Evolutionary conservation across 305 asterid species (phyloP).

Genomic region (Lippia alba): DNA sequence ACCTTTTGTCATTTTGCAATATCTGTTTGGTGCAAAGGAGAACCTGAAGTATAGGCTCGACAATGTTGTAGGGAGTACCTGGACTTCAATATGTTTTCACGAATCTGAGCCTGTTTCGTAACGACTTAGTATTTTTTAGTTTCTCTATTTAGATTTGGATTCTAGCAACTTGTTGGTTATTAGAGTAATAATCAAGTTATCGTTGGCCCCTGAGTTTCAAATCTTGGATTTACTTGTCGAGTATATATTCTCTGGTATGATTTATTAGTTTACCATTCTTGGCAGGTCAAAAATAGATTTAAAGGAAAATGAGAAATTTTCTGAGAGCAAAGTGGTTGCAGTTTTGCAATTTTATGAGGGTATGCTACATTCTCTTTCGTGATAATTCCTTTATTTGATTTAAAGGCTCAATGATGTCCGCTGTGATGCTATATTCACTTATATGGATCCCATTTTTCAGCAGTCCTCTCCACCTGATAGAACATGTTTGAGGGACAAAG

Average conservation of each 20-base stretch:
- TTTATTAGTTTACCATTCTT: constrained; percentile 7
- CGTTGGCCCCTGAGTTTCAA: constrained; percentile 11
- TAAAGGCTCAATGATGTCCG: background rate
- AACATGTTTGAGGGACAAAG: constrained; percentile 64
- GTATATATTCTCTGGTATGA: background rate
- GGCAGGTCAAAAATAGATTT: constrained; percentile 21
- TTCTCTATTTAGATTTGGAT: too few species aligned
- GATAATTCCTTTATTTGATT: constrained; percentile 7
- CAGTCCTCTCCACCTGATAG: constrained; percentile 51
- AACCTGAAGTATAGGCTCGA: background rate
- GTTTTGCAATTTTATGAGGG: constrained; percentile 58
- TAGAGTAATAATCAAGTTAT: background rate
- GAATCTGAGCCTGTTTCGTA: background rate
- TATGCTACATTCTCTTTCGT: constrained; percentile 30
- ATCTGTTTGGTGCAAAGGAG: constrained; percentile 8
- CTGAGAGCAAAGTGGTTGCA: constrained; percentile 54
- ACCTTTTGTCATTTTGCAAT: background rate
- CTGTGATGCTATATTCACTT: background rate
- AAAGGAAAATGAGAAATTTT: constrained; percentile 46
- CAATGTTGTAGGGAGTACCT: constrained; percentile 8
- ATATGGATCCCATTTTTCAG: constrained; percentile 17
- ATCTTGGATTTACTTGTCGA: background rate
- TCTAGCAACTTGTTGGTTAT: background rate
- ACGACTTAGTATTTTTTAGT: background rate
- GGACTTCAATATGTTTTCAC: constrained; percentile 9